Percentiles rank a stretch among this genome's conserved stretches.
These are phyloP conservation scores for Hymenoscyphus fraxineus DNA, from an alignment of 2,329 filamentous ascomycete species.

Conservation along the genomic window DNA sequence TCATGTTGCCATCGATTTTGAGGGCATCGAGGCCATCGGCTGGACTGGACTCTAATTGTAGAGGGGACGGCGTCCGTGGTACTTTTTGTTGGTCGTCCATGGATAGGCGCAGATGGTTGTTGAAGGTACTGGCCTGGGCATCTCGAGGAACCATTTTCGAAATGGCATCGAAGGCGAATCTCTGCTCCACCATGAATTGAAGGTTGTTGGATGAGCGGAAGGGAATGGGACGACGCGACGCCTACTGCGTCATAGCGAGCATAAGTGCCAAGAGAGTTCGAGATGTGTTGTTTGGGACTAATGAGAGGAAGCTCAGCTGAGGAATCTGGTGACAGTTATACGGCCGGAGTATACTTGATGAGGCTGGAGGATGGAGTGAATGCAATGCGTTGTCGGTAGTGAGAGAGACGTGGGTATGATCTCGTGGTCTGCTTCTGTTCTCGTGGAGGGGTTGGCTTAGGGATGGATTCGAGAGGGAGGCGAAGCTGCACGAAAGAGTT, in stretches of 20 bases:
- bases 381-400: too few species aligned
- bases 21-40: conserved; percentile 32
- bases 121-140: neutral
- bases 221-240: neutral
- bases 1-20: conserved; percentile 12
- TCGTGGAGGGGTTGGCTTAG: too few species aligned
- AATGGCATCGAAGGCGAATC: neutral
- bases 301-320: neutral
- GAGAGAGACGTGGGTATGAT: too few species aligned
- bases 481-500: too few species aligned
- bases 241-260: conserved; percentile 3
- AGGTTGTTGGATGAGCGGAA: neutral
- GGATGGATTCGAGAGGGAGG: too few species aligned
- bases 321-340: neutral
- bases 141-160: neutral
- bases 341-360: too few species aligned
- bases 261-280: neutral
- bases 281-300: neutral
- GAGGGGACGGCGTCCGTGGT: conserved; percentile 23
- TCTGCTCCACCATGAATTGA: neutral
- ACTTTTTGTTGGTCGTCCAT: conserved; percentile 9
- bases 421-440: too few species aligned
- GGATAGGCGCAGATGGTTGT: neutral
- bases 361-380: too few species aligned
- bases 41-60: conserved; percentile 28